Evolutionary conservation across 306 rosid species (phyloP), one percentile per base, ranked within the genome.

Genomic region (Cajanus cajan): DNA sequence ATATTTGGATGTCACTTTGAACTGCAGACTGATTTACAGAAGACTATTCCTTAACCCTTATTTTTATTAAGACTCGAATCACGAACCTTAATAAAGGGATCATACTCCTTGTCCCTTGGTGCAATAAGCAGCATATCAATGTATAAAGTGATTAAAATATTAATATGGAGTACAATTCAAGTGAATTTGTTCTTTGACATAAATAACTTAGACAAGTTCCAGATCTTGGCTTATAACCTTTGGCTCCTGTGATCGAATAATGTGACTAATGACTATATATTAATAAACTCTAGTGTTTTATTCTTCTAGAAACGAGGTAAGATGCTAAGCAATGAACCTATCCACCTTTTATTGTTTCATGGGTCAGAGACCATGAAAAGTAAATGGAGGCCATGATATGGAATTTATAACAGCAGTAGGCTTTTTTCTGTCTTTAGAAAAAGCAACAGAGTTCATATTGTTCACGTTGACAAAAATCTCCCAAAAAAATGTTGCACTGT

Each of bases 291-390:
- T 25, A 25, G 10, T 61, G 58, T 71, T 22, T 14, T 41, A 58
- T 45, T 55, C 47, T 74, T 74, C 71, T 74, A 34, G 39, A 51
- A 68, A 64, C 25, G 2, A 45, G 21, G 70, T 10, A 55, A 71
- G 83, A 77, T 78, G 76, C 80, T 45, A 24, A 80, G 57, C 79
- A 81, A 72, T 67, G 80, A 78, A 81, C 71, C 79, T 76, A 4
- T 63, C 63, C 77, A 15, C 43, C 63, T 71, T 69, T 66, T 52
- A 21, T 24, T 57, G 59, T 43, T 65, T 62, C 47, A 21, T 14
- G 14, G 14, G 85, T 65, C 24, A 54, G 50, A 55, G 78, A 82
- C 85, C n/a, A 47, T 59, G 85, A 84, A 85, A 83, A 76, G 66
- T 73, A 28, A 73, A 68, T 37, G 85, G 85, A 85, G 85, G 82